Base-by-base conservation (phyloP, 768 basidiomycete species). In the Rhodosporidiobolus sp. region DNA sequence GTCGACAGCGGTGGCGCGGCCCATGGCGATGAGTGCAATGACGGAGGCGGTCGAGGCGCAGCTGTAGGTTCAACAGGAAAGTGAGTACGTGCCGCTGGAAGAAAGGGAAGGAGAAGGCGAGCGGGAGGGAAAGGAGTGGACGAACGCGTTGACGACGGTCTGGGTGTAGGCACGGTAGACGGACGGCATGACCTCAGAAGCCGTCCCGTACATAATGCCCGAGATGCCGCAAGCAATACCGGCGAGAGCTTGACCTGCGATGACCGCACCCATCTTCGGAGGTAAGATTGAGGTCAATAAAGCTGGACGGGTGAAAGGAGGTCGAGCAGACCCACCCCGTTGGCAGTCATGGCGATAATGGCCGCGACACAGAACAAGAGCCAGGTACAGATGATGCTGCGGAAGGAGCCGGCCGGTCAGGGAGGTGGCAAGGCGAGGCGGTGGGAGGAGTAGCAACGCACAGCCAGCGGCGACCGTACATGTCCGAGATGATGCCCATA, bases 271-370 rank as follows among this genome's bases (percentile, higher is more conserved):
- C 26, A 60, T 30, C 54, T 52, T 9, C 9, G 12, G 19, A 55
- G 16, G 54, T 2, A 17, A 17, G 46, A 17, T n/a, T n/a, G n/a
- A 52, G n/a, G 54, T 32, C 30, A 34, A 30, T 6, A 34, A 34
- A 34, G 14, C 30, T 3, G 32, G 26, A 10, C 28, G 54, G 30
- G 19, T 34, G 54, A 3, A 12, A 52, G 24, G 62, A 24, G 24
- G 17, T 14, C 11, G 52, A 9, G 9, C 26, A 10, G 50, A 53
- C 24, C 28, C 26, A 28, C 28, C 7, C 38, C 19, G 26, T n/a
- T 45, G 24, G 65, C 65, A 30, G 56, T 58, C 65, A 67, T 67
- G 20, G 35, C 34, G 32, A 67, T 24, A n/a, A 67, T 67, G 32
- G 65, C 35, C 9, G 38, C 12, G 30, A 58, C 32, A 45, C 65